Conservation (phyloP, 331 rosid genomes). For the Malus hybrid region DNA sequence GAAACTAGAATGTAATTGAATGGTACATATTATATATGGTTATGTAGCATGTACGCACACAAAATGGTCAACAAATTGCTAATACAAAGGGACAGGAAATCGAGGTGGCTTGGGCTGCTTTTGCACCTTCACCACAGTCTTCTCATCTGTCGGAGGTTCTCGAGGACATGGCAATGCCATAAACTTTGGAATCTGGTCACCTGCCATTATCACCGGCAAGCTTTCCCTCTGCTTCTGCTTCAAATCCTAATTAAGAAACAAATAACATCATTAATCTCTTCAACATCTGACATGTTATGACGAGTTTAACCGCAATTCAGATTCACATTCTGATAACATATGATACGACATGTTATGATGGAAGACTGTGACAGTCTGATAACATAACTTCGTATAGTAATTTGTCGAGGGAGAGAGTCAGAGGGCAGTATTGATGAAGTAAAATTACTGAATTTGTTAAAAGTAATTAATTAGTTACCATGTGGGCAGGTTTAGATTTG, state of each 20-base stretch:
- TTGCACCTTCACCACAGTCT: constrained; percentile 22
- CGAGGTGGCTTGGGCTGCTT: constrained; percentile 53
- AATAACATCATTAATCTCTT: not conserved
- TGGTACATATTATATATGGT: not conserved
- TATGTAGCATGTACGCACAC: not conserved
- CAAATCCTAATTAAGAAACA: constrained; percentile 23
- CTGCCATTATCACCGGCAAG: constrained; percentile 87
- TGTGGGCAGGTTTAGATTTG: constrained; percentile 22
- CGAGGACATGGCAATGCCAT: constrained; percentile 90
- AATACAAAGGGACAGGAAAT: constrained; percentile 39
- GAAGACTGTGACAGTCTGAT: too few relatives aligned
- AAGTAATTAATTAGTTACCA: constrained; percentile 24
- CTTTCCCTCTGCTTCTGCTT: constrained; percentile 37
- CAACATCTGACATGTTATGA: not conserved
- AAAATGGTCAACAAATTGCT: not conserved
- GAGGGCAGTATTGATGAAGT: not conserved
- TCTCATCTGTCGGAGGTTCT: constrained; percentile 43
- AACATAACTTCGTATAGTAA: too few relatives aligned
- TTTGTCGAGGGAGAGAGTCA: not conserved
- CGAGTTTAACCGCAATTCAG: too few relatives aligned
- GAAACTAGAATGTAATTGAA: not conserved
- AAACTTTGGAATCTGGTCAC: constrained; percentile 70
- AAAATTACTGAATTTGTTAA: not conserved
- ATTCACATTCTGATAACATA: not conserved
- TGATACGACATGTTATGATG: not conserved